phyloP scores from a whole-genome alignment of 768 basidiomycete genomes.

The Termitomyces sp. region DNA sequence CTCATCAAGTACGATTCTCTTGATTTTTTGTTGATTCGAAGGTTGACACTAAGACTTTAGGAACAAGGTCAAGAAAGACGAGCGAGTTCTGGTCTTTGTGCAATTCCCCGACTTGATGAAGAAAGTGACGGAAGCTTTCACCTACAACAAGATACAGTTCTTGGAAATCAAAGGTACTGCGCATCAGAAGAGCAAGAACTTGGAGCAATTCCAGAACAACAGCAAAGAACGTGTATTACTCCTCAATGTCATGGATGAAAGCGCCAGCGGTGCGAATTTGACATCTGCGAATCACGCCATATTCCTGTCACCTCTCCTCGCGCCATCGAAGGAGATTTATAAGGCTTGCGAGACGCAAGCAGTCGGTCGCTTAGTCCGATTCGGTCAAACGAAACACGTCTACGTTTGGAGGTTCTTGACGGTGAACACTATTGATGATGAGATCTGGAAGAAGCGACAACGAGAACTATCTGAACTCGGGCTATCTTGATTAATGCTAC shows the following conservation, averaged over 20 bases:
- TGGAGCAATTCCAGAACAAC: constrained; percentile 82
- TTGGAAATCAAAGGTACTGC: constrained; percentile 80
- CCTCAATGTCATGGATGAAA: constrained; percentile 91
- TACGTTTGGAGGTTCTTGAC: constrained; percentile 81
- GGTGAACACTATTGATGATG: constrained; percentile 83
- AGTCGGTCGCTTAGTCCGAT: constrained; percentile 77
- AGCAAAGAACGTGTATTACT: constrained; percentile 76
- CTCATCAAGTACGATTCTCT: constrained; percentile 57
- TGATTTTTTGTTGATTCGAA: not conserved
- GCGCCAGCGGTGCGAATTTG: constrained; percentile 89
- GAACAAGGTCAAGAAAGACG: constrained; percentile 61
- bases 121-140: constrained; percentile 83
- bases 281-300: constrained; percentile 93
- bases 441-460: constrained; percentile 62
- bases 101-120: constrained; percentile 92
- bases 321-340: constrained; percentile 78
- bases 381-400: constrained; percentile 77
- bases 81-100: constrained; percentile 90
- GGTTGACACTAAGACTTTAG: constrained; percentile 27
- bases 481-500: constrained; percentile 6
- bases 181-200: constrained; percentile 68
- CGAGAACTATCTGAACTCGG: constrained; percentile 14
- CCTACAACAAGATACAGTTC: constrained; percentile 63
- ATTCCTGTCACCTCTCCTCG: constrained; percentile 88
- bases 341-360: constrained; percentile 80